Conservation (phyloP, 257 asterid species). For the Nicotiana undulata region DNA sequence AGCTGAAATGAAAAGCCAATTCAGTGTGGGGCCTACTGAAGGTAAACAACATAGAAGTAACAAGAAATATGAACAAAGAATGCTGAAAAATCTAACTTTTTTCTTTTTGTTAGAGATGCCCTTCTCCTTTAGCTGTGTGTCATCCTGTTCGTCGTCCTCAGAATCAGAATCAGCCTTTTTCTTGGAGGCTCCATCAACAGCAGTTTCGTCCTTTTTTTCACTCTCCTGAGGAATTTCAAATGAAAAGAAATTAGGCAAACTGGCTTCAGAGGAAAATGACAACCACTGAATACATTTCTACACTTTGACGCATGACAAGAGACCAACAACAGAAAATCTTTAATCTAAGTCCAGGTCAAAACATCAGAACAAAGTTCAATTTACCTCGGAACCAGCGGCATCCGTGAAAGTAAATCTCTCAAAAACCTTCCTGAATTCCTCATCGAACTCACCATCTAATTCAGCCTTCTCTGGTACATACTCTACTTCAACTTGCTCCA, state of each 20-base stretch:
- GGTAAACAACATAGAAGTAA: neutral
- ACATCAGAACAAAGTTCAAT: neutral
- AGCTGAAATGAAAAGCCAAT: constrained; percentile 40
- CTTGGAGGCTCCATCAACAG: constrained; percentile 47
- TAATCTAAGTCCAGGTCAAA: neutral
- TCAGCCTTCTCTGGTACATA: constrained; percentile 89
- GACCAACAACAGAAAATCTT: neutral
- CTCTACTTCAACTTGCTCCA: constrained; percentile 73
- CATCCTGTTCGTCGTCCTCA: constrained; percentile 64
- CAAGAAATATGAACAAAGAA: neutral
- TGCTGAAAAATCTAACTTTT: constrained; percentile 40
- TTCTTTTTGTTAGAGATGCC: constrained; percentile 82
- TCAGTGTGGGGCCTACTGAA: constrained; percentile 7
- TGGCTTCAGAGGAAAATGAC: neutral
- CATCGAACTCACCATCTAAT: constrained; percentile 55
- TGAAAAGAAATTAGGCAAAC: neutral
- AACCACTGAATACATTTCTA: neutral
- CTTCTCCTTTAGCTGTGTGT: constrained; percentile 62
- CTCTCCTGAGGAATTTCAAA: constrained; percentile 39
- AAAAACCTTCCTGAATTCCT: constrained; percentile 77
- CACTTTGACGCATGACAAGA: neutral
- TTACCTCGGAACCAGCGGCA: constrained; percentile 52
- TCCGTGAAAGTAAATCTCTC: constrained; percentile 76
- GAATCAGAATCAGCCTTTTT: constrained; percentile 85
- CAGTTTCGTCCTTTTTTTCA: constrained; percentile 62